Percentiles rank a stretch among this genome's conserved stretches.
Evolutionary conservation across 1,284 basidiomycete species (phyloP).

Genomic region (Ustilago sp.): DNA sequence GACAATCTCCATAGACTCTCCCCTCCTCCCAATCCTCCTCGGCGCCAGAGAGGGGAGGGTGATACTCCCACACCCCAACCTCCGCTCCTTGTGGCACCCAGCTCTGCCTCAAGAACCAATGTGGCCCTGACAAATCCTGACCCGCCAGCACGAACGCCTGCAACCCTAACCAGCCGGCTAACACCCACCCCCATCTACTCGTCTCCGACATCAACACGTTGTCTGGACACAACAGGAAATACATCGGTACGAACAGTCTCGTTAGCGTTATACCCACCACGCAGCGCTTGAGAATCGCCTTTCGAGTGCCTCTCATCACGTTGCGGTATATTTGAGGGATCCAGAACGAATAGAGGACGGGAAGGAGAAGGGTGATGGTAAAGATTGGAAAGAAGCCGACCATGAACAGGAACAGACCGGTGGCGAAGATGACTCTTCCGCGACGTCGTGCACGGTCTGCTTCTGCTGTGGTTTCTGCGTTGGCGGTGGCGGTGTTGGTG

Average conservation of each 20-base stretch:
- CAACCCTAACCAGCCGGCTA: constrained; percentile 76
- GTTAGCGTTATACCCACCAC: constrained; percentile 81
- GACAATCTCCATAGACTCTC: constrained; percentile 33
- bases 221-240: constrained; percentile 82
- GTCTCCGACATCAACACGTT: constrained; percentile 85
- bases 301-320: constrained; percentile 77
- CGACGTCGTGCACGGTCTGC: constrained; percentile 29
- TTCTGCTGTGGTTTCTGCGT: constrained; percentile 1
- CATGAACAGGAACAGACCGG: constrained; percentile 31
- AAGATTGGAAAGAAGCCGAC: constrained; percentile 33
- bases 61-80: constrained; percentile 36
- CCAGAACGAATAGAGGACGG: constrained; percentile 81
- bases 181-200: constrained; percentile 77
- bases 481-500: not conserved
- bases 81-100: constrained; percentile 28
- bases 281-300: constrained; percentile 79
- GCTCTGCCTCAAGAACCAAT: constrained; percentile 79
- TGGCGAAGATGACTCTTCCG: constrained; percentile 7
- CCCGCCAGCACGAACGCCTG: constrained; percentile 79
- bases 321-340: constrained; percentile 85
- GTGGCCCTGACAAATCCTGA: constrained; percentile 82
- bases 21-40: constrained; percentile 3
- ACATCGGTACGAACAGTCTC: constrained; percentile 79
- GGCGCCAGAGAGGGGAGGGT: constrained; percentile 18
- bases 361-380: constrained; percentile 74